phyloP scores from a whole-genome alignment of 2,329 filamentous ascomycete genomes.

The Phaeosphaeria sp. region DNA sequence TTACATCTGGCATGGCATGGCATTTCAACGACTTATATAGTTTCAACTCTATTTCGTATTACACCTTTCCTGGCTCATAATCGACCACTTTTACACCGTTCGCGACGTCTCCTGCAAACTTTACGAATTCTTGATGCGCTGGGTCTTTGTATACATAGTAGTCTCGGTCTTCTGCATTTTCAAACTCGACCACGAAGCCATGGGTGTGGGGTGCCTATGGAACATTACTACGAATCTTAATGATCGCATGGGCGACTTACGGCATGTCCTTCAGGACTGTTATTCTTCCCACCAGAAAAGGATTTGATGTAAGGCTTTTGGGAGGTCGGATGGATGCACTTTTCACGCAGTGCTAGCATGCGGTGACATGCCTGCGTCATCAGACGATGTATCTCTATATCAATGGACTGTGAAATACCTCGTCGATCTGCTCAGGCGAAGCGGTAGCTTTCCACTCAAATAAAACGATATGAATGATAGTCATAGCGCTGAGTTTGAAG shows the following conservation, averaged over 20 bases:
- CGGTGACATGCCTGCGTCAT: conserved; percentile 58
- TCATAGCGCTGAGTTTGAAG: conserved; percentile 54
- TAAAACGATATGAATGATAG: conserved; percentile 71
- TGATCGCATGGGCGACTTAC: conserved; percentile 49
- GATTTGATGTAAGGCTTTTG: conserved; percentile 67
- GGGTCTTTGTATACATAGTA: conserved; percentile 74
- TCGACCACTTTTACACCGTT: conserved; percentile 66
- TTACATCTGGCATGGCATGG: conserved; percentile 25
- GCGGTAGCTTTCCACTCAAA: conserved; percentile 67
- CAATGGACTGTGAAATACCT: conserved; percentile 51
- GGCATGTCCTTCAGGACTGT: conserved; percentile 66
- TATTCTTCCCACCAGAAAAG: conserved; percentile 65
- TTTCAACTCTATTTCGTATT: conserved; percentile 6
- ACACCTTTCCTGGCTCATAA: conserved; percentile 63
- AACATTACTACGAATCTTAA: background rate
- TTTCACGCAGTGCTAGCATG: conserved; percentile 64
- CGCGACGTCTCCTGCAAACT: conserved; percentile 56
- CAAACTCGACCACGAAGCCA: conserved; percentile 73
- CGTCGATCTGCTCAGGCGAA: conserved; percentile 58
- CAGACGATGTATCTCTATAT: conserved; percentile 11
- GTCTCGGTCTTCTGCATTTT: conserved; percentile 66
- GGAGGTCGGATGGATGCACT: conserved; percentile 66
- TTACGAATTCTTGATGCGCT: conserved; percentile 66
- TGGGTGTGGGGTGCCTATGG: conserved; percentile 67
- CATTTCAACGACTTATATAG: conserved; percentile 10